Conservation (phyloP, 2,329 filamentous ascomycete genomes). For the Capronia americana region DNA sequence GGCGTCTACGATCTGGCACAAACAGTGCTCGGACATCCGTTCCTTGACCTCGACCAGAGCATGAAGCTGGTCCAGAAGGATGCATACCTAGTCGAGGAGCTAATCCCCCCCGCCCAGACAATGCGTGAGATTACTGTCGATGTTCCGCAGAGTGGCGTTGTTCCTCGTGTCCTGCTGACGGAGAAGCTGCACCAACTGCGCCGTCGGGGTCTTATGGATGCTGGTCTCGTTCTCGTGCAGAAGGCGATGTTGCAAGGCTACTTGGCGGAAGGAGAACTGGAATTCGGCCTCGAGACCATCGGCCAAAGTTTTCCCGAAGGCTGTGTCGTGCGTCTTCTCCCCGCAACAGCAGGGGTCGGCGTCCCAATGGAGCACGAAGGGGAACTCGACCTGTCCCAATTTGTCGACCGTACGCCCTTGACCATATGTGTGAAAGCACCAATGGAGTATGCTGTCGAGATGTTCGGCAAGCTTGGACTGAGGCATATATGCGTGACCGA, state of each 20-base stretch:
- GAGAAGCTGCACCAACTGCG: conserved; percentile 57
- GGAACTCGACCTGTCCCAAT: conserved; percentile 54
- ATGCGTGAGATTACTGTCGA: conserved; percentile 63
- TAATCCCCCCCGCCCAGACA: conserved; percentile 61
- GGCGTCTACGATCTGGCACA: conserved; percentile 67
- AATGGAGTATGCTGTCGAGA: conserved; percentile 65
- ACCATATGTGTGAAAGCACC: conserved; percentile 59
- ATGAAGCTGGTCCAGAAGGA: conserved; percentile 51
- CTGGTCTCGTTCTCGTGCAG: conserved; percentile 62
- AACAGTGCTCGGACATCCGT: conserved; percentile 64
- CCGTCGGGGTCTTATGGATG: conserved; percentile 61
- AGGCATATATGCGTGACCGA: conserved; percentile 61
- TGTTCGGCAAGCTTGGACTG: conserved; percentile 65
- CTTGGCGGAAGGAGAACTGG: conserved; percentile 60
- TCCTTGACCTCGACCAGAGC: conserved; percentile 58
- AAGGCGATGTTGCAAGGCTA: conserved; percentile 61
- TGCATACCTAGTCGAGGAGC: conserved; percentile 51
- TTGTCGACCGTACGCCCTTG: conserved; percentile 63
- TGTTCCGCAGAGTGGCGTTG: conserved; percentile 53
- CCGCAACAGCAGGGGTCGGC: conserved; percentile 6
- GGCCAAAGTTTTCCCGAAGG: conserved; percentile 19
- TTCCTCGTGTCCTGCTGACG: conserved; percentile 50
- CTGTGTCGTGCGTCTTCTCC: conserved; percentile 31
- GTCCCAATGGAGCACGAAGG: conserved; percentile 35
- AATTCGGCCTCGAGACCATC: conserved; percentile 56